A percentile compares a stretch with the other conserved stretches of the same genome.
phyloP scores from a whole-genome alignment of 345 rosid species.

The Salix caprea region DNA sequence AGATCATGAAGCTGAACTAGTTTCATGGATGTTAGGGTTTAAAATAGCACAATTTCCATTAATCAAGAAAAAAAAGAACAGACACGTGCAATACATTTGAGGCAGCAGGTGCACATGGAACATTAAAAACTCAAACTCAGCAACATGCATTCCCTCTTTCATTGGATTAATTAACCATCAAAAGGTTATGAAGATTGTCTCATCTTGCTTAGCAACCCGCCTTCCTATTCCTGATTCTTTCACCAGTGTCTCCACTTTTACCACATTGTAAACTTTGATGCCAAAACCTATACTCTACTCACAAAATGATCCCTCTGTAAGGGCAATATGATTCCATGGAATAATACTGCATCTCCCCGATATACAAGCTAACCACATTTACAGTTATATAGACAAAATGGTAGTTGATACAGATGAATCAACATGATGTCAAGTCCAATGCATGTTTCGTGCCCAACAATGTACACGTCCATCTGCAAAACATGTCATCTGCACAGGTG shows the following conservation, averaged over 20 bases:
- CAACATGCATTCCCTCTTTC: background rate
- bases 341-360: constrained; percentile 18
- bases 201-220: background rate
- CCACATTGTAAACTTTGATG: constrained; percentile 4
- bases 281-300: constrained; percentile 16
- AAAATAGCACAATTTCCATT: no score
- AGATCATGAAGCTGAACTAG: no score
- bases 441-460: constrained; percentile 2
- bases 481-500: constrained; percentile 32
- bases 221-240: constrained; percentile 11
- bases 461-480: constrained; percentile 5
- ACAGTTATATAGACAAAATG: constrained; percentile 26
- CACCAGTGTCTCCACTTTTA: background rate
- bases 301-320: constrained; percentile 1
- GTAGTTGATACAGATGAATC: constrained; percentile 16
- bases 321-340: constrained; percentile 2
- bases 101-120: no score
- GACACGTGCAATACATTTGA: no score
- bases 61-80: no score
- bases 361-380: constrained; percentile 36
- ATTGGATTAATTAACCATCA: background rate
- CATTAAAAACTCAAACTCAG: background rate
- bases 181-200: background rate
- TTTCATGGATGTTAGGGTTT: no score
- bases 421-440: background rate